Evolutionary conservation across 768 basidiomycete genomes (phyloP).

Genomic region (Boletus fagicola): DNA sequence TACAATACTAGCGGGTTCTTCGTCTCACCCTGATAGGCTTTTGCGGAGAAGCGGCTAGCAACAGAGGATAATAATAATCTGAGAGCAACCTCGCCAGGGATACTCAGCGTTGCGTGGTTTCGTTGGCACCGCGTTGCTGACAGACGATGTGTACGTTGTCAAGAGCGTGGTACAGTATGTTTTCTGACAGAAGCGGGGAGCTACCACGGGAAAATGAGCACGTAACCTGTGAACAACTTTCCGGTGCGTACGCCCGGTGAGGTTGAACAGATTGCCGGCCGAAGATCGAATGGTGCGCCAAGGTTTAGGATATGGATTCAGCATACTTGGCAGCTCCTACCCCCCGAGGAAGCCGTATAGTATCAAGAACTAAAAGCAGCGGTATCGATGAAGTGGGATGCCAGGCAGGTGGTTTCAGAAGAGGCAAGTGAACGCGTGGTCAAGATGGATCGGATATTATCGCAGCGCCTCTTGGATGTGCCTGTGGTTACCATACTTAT

Average conservation of each 20-base stretch:
- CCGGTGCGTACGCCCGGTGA: conserved; percentile 5
- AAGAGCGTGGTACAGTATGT: not conserved
- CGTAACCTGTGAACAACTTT: conserved; percentile 21
- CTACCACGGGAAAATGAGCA: conserved; percentile 17
- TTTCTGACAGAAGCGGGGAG: conserved; percentile 2
- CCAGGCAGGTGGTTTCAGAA: conserved; percentile 18
- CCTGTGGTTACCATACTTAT: conserved; percentile 26
- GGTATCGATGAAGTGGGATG: conserved; percentile 24
- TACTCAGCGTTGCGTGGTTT: not conserved
- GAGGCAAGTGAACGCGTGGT: conserved; percentile 22
- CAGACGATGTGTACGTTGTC: not conserved
- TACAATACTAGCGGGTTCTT: conserved; percentile 8
- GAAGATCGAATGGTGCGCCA: conserved; percentile 10
- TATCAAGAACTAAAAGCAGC: conserved; percentile 21
- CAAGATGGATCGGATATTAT: conserved; percentile 33
- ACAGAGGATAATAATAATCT: conserved; percentile 20
- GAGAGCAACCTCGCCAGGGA: not conserved
- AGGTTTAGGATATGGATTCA: conserved; percentile 13
- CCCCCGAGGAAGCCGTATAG: conserved; percentile 15
- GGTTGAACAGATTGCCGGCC: conserved; percentile 13
- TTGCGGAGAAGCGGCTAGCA: conserved; percentile 29
- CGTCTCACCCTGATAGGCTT: conserved; percentile 35
- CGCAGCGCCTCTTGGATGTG: conserved; percentile 24
- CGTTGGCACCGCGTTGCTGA: not conserved
- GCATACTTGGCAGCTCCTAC: conserved; percentile 11